phyloP scores from a whole-genome alignment of 768 basidiomycete species.

The Boletellus ananiceps region DNA sequence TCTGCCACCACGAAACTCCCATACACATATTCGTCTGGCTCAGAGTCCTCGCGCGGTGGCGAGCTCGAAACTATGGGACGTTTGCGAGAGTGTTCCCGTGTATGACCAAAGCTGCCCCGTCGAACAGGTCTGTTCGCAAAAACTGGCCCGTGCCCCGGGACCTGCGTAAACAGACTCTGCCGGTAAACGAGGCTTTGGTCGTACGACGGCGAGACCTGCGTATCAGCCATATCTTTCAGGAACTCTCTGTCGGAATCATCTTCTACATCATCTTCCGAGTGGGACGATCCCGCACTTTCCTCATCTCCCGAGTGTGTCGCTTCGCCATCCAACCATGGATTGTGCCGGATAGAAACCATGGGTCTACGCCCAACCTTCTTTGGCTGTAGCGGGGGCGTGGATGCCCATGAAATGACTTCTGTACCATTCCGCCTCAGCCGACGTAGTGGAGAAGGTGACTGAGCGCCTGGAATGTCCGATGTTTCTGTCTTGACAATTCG shows the following conservation, averaged over 20 bases:
- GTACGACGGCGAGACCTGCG: slow-evolving; percentile 68
- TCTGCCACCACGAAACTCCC: slow-evolving; percentile 83
- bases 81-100: slow-evolving; percentile 32
- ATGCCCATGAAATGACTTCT: slow-evolving; percentile 16
- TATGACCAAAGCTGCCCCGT: slow-evolving; percentile 34
- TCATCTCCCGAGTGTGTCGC: slow-evolving; percentile 83
- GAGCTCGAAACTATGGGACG: slow-evolving; percentile 51
- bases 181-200: slow-evolving; percentile 69
- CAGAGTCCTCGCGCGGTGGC: slow-evolving; percentile 47
- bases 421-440: slow-evolving; percentile 27
- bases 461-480: slow-evolving; percentile 24
- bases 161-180: slow-evolving; percentile 70
- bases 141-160: slow-evolving; percentile 41
- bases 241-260: slow-evolving; percentile 68
- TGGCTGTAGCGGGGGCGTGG: slow-evolving; percentile 20
- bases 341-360: slow-evolving; percentile 33
- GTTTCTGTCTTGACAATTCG: slow-evolving; percentile 7
- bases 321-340: slow-evolving; percentile 59
- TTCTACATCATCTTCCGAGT: slow-evolving; percentile 48
- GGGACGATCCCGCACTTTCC: slow-evolving; percentile 57
- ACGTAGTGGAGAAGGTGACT: slow-evolving; percentile 29
- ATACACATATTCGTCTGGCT: slow-evolving; percentile 60
- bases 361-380: slow-evolving; percentile 22
- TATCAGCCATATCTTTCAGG: slow-evolving; percentile 56
- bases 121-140: slow-evolving; percentile 54